phyloP scores from a whole-genome alignment of 257 asterid genomes.

The Henckelia pumila region DNA sequence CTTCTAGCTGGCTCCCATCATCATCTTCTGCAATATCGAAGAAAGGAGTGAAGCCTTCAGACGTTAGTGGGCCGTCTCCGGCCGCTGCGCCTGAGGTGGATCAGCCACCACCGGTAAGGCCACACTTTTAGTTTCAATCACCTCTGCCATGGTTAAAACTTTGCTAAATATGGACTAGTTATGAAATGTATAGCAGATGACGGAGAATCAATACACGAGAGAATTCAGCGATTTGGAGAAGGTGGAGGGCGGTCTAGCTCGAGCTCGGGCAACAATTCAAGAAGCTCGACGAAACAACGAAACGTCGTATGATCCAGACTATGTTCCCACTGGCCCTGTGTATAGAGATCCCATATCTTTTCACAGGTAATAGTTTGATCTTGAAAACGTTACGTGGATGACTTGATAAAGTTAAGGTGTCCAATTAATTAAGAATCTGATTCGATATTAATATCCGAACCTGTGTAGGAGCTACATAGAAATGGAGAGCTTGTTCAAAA shows the following conservation, averaged over 20 bases:
- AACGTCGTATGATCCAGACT: constrained; percentile 44
- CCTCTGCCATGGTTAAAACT: neutral
- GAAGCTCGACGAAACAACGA: constrained; percentile 33
- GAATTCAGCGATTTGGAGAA: constrained; percentile 33
- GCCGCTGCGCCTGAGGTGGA: too few species aligned
- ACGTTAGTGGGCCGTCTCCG: neutral
- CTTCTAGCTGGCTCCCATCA: constrained; percentile 24
- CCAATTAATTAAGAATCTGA: neutral
- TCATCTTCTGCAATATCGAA: neutral
- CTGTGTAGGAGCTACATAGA: constrained; percentile 57
- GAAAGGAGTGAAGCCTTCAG: neutral
- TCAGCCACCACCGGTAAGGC: too few species aligned
- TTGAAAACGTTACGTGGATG: neutral
- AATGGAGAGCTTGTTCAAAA: constrained; percentile 54
- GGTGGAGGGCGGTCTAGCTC: constrained; percentile 49
- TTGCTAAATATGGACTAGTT: neutral
- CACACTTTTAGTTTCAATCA: too few species aligned
- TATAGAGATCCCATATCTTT: constrained; percentile 46
- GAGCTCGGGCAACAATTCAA: constrained; percentile 42
- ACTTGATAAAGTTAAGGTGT: neutral
- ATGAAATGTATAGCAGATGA: constrained; percentile 26
- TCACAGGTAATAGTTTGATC: constrained; percentile 37
- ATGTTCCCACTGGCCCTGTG: constrained; percentile 41
- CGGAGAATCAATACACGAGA: constrained; percentile 10
- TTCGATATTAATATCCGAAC: too few species aligned